phyloP scores from a whole-genome alignment of 768 basidiomycete genomes.

The Suillus placidus region DNA sequence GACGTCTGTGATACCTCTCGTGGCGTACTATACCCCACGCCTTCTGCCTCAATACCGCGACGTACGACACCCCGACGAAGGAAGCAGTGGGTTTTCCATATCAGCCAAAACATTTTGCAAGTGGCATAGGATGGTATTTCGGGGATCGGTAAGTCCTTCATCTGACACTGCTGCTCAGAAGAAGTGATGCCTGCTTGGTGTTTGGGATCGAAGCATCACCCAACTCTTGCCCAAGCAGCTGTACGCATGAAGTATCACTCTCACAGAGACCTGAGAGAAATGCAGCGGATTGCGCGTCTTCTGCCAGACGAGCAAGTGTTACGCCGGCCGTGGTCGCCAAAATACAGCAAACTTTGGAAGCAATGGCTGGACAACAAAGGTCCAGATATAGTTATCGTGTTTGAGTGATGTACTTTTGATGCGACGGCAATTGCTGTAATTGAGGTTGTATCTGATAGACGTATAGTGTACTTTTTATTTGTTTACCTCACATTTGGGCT shows the following conservation, averaged over 20 bases:
- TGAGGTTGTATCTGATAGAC: background rate
- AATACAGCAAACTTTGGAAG: slow-evolving; percentile 42
- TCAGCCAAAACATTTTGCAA: slow-evolving; percentile 43
- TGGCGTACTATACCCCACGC: slow-evolving; percentile 39
- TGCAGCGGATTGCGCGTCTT: slow-evolving; percentile 44
- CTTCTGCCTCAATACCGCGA: slow-evolving; percentile 44
- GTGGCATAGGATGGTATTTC: slow-evolving; percentile 51
- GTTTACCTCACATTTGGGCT: slow-evolving; percentile 58
- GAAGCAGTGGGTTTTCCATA: slow-evolving; percentile 27
- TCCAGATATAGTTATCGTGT: slow-evolving; percentile 10
- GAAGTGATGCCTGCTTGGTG: background rate
- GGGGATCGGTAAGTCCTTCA: slow-evolving; percentile 38
- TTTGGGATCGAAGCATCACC: slow-evolving; percentile 33
- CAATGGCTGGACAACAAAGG: slow-evolving; percentile 38
- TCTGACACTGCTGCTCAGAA: background rate
- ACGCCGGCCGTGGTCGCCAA: slow-evolving; percentile 24
- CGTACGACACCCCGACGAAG: slow-evolving; percentile 5
- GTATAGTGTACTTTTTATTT: slow-evolving; percentile 3
- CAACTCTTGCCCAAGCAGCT: slow-evolving; percentile 37
- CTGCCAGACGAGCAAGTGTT: slow-evolving; percentile 42
- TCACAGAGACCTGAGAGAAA: slow-evolving; percentile 41
- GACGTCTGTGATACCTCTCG: slow-evolving; percentile 21
- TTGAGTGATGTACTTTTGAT: slow-evolving; percentile 7
- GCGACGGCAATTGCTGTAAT: background rate
- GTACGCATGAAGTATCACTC: slow-evolving; percentile 39